phyloP scores from a whole-genome alignment of 768 basidiomycete genomes.

The Suillus subalutaceus region DNA sequence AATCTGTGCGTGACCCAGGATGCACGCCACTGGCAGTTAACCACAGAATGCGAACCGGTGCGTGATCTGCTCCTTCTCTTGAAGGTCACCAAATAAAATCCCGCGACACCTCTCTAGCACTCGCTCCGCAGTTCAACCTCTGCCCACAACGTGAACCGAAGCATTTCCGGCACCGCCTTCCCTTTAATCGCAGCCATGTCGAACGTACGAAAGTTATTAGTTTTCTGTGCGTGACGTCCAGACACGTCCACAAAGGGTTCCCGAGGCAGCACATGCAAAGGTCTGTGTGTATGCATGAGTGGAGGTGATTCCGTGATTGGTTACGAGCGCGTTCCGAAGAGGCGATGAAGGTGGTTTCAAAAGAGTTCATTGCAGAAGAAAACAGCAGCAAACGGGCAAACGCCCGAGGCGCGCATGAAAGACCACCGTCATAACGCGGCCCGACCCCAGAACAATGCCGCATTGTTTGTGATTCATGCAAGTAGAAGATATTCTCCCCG shows the following conservation, averaged over 20 bases:
- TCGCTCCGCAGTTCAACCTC: constrained; percentile 15
- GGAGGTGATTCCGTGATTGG: constrained; percentile 22
- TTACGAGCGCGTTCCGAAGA: constrained; percentile 55
- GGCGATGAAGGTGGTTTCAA: constrained; percentile 38
- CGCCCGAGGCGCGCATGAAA: constrained; percentile 17
- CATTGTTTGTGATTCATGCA: constrained; percentile 25
- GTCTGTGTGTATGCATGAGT: constrained; percentile 42
- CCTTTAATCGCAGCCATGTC: constrained; percentile 30
- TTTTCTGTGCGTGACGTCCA: constrained; percentile 29
- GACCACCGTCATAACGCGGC: constrained; percentile 13
- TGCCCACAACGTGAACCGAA: constrained; percentile 36
- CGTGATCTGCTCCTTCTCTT: constrained; percentile 44
- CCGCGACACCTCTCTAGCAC: constrained; percentile 57
- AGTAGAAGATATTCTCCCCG: constrained; percentile 29
- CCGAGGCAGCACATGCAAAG: constrained; percentile 55
- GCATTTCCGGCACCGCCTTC: constrained; percentile 56
- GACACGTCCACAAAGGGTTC: constrained; percentile 40
- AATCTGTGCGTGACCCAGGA: constrained; percentile 41
- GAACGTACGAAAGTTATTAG: constrained; percentile 26
- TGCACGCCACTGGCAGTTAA: constrained; percentile 8
- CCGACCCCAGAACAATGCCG: constrained; percentile 22
- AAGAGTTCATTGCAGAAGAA: constrained; percentile 45
- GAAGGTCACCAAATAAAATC: constrained; percentile 23
- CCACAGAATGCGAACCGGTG: constrained; percentile 31
- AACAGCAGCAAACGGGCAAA: constrained; percentile 21